A percentile compares a stretch with the other conserved stretches of the same genome.
Conservation (phyloP, 2,329 filamentous ascomycete genomes). For the Xylaria polymorpha region DNA sequence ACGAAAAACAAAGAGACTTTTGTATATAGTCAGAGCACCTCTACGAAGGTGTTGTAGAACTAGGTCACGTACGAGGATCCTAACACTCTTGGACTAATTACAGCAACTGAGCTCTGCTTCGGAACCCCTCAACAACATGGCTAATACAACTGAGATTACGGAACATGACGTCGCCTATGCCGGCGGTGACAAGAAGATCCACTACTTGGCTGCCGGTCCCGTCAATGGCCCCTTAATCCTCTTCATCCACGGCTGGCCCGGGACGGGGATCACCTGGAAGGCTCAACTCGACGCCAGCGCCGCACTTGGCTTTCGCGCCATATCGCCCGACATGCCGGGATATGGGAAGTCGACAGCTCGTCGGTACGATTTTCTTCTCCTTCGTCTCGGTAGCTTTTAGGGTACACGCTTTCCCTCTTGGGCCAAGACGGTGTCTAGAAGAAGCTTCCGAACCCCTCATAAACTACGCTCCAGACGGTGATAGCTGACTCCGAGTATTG, state of each 20-base stretch:
- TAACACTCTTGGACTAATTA: background rate
- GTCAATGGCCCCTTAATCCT: constrained; percentile 47
- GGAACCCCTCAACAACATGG: constrained; percentile 23
- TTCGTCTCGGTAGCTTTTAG: too few species aligned
- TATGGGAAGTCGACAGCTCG: constrained; percentile 53
- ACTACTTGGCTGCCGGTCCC: constrained; percentile 49
- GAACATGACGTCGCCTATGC: constrained; percentile 40
- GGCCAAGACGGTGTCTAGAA: too few species aligned
- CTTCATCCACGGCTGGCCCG: constrained; percentile 55
- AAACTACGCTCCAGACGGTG: too few species aligned
- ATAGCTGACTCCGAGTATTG: too few species aligned
- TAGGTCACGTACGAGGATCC: too few species aligned
- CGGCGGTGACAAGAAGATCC: constrained; percentile 45
- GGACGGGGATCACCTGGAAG: constrained; percentile 51
- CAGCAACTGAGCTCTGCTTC: background rate
- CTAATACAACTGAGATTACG: constrained; percentile 18
- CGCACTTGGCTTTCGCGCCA: constrained; percentile 49
- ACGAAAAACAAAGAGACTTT: too few species aligned
- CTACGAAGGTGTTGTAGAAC: too few species aligned
- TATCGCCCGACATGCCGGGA: constrained; percentile 52
- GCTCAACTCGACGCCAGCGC: constrained; percentile 48
- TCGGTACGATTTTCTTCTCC: background rate
- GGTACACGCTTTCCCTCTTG: too few species aligned
- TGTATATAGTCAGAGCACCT: too few species aligned
- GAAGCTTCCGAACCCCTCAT: too few species aligned